Conservation (phyloP, 345 rosid genomes). For the Citrus trifoliata region DNA sequence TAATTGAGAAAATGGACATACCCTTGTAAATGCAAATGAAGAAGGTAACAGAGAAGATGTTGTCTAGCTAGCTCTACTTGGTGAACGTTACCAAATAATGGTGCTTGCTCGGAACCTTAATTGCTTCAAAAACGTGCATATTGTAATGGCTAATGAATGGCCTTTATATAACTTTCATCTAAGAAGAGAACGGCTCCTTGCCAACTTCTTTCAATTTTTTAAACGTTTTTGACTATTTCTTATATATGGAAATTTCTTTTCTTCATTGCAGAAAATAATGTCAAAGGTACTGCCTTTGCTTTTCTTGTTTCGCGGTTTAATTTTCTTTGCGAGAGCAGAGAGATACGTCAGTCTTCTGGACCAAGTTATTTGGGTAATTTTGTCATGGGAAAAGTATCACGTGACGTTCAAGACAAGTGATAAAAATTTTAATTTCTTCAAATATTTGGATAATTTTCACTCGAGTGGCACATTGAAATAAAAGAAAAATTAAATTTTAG, state of each 20-base stretch:
- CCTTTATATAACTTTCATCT: not conserved
- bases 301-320: not conserved
- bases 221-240: conserved; percentile 1
- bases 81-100: not conserved
- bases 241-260: not conserved
- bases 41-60: not conserved
- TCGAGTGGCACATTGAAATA: not conserved
- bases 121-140: not conserved
- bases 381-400: conserved; percentile 10
- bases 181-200: not conserved
- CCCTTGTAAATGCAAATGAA: not conserved
- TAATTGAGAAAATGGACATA: not conserved
- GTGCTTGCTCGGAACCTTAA: not conserved
- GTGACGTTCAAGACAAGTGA: not conserved
- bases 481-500: not conserved
- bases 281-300: conserved; percentile 2
- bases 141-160: conserved; percentile 9
- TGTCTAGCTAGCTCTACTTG: not conserved
- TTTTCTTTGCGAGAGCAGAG: not conserved
- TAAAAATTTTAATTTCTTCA: not conserved
- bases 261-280: not conserved
- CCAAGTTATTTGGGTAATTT: not conserved
- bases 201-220: not conserved
- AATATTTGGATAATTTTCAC: not conserved
- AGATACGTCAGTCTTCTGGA: not conserved